Conservation (phyloP, 495 filamentous ascomycete species). For the Trichocladium uniseriatum region DNA sequence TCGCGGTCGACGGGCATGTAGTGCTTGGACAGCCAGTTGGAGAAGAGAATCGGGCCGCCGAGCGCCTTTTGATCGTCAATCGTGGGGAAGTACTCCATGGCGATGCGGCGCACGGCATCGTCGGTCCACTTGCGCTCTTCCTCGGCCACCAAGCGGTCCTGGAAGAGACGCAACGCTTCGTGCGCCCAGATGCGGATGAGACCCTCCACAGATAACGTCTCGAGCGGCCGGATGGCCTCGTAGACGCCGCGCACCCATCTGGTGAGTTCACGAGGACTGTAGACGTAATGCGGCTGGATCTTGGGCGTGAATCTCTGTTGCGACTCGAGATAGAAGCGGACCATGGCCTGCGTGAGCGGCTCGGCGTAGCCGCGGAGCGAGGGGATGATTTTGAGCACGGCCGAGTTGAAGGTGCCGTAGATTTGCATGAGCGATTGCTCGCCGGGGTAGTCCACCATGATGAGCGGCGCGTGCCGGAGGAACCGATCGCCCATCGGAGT, state of each 20-base stretch:
- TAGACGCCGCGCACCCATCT: constrained; percentile 96
- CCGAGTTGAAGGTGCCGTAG: constrained; percentile 96
- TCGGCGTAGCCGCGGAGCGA: constrained; percentile 92
- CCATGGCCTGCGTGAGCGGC: constrained; percentile 93
- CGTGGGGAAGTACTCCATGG: constrained; percentile 83
- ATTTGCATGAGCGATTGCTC: constrained; percentile 91
- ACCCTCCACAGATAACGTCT: constrained; percentile 78
- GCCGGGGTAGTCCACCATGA: constrained; percentile 99
- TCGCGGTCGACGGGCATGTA: constrained; percentile 95
- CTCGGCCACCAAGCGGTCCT: constrained; percentile 87
- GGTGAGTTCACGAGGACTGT: constrained; percentile 95
- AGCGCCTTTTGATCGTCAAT: constrained; percentile 82
- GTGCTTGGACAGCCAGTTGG: constrained; percentile 99
- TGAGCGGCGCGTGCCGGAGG: constrained; percentile 85
- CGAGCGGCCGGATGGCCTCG: constrained; percentile 87
- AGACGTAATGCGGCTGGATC: constrained; percentile 97
- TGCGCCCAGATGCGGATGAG: constrained; percentile 97
- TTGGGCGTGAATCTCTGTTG: constrained; percentile 87
- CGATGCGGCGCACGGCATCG: constrained; percentile 72
- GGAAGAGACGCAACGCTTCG: constrained; percentile 90
- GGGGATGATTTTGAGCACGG: constrained; percentile 92
- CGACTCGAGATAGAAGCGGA: constrained; percentile 89
- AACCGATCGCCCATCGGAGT: constrained; percentile 89
- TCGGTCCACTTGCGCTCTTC: constrained; percentile 94
- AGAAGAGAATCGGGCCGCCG: constrained; percentile 92